A percentile compares a stretch with the other conserved stretches of the same genome.
Conservation (phyloP, 2,329 filamentous ascomycete species). For the Pseudogymnoascus sp. region DNA sequence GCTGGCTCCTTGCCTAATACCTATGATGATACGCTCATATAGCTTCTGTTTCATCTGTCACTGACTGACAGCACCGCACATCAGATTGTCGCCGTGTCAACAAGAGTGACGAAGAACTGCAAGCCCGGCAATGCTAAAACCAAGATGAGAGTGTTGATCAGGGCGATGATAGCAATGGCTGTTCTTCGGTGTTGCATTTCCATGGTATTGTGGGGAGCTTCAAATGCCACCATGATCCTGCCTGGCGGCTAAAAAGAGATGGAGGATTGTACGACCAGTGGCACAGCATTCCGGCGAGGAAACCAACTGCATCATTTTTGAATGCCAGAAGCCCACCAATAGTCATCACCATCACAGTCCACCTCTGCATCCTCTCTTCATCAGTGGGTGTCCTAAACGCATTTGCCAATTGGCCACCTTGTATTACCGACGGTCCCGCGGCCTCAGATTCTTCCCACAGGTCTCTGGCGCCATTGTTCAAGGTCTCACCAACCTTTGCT, state of each 20-base stretch:
- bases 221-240: background rate
- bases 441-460: slow-evolving; percentile 47
- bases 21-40: background rate
- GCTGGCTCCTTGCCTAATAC: background rate
- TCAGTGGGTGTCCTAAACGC: slow-evolving; percentile 49
- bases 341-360: slow-evolving; percentile 86
- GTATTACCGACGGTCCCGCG: slow-evolving; percentile 11
- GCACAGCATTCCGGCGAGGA: slow-evolving; percentile 71
- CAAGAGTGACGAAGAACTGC: background rate
- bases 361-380: slow-evolving; percentile 62
- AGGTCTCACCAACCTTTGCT: slow-evolving; percentile 70
- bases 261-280: slow-evolving; percentile 52
- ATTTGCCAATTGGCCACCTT: slow-evolving; percentile 21
- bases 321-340: slow-evolving; percentile 75
- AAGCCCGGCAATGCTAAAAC: background rate
- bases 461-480: slow-evolving; percentile 63
- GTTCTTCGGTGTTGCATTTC: background rate
- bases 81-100: background rate
- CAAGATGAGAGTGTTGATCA: background rate
- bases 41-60: background rate
- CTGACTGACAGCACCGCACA: background rate
- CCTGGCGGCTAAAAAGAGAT: background rate
- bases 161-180: background rate
- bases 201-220: background rate
- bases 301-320: slow-evolving; percentile 82